phyloP scores from a whole-genome alignment of 768 basidiomycete species.

The Hypholoma fasciculare region DNA sequence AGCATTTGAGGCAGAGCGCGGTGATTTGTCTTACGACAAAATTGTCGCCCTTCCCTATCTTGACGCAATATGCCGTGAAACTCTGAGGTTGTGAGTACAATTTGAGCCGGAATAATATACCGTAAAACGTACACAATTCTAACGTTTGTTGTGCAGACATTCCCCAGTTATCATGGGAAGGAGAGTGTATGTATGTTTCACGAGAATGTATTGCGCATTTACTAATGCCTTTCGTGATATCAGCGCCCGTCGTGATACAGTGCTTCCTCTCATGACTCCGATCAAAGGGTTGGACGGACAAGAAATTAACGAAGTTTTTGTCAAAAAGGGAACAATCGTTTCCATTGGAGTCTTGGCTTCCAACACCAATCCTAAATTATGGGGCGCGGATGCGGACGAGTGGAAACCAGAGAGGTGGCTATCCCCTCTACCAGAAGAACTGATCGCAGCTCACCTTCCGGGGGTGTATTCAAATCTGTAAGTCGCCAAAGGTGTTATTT shows the following conservation, averaged over 20 bases:
- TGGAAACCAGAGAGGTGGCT: conserved; percentile 55
- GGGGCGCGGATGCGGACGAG: conserved; percentile 45
- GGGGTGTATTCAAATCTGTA: conserved; percentile 7
- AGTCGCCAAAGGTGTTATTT: not conserved
- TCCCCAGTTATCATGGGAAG: conserved; percentile 14
- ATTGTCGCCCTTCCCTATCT: conserved; percentile 35
- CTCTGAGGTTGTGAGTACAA: conserved; percentile 34
- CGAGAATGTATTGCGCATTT: not conserved
- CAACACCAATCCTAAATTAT: conserved; percentile 41
- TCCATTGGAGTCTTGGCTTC: conserved; percentile 34
- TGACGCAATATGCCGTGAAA: conserved; percentile 41
- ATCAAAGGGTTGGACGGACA: conserved; percentile 36
- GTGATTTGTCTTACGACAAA: conserved; percentile 35
- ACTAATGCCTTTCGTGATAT: not conserved
- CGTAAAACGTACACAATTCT: not conserved
- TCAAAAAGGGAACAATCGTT: conserved; percentile 40
- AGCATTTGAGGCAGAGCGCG: conserved; percentile 18
- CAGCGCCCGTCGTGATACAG: conserved; percentile 35
- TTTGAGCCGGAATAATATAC: not conserved
- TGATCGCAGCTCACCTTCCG: conserved; percentile 1
- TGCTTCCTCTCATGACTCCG: conserved; percentile 42
- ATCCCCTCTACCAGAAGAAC: conserved; percentile 27
- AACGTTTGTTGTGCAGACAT: conserved; percentile 8
- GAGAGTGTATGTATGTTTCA: conserved; percentile 13
- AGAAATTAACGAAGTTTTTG: conserved; percentile 32